Evolutionary conservation across 1,284 basidiomycete species (phyloP).

Genomic region (Xerocomus tenax): DNA sequence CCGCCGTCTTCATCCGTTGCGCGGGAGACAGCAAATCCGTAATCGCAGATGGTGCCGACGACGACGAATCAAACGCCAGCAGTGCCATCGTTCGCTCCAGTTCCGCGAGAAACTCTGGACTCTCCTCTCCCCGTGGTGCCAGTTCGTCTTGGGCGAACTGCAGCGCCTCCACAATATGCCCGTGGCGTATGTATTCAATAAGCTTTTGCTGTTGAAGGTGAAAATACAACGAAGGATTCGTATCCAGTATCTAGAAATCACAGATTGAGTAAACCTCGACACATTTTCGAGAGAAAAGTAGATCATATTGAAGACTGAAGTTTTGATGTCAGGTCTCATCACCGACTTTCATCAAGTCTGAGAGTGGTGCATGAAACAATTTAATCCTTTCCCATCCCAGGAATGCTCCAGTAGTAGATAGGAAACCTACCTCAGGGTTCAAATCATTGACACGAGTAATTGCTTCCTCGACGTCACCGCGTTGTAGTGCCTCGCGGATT

Average conservation of each 20-base stretch:
- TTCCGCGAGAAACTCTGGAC: conserved; percentile 85
- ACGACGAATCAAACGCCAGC: conserved; percentile 76
- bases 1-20: conserved; percentile 88
- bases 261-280: conserved; percentile 15
- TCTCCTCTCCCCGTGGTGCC: conserved; percentile 90
- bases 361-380: conserved; percentile 98
- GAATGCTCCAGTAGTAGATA: conserved; percentile 6
- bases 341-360: conserved; percentile 61
- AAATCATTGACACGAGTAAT: conserved; percentile 91
- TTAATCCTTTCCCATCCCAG: conserved; percentile 60
- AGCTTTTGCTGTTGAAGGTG: conserved; percentile 89
- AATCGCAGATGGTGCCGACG: conserved; percentile 57
- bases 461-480: conserved; percentile 90
- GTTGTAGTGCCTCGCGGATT: conserved; percentile 88
- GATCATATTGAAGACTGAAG: conserved; percentile 92
- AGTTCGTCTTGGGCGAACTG: conserved; percentile 89
- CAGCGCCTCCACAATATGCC: conserved; percentile 72
- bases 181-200: conserved; percentile 88
- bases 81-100: conserved; percentile 94
- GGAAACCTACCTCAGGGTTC: conserved; percentile 83
- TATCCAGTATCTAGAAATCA: conserved; percentile 78
- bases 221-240: conserved; percentile 84
- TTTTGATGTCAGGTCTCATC: conserved; percentile 69
- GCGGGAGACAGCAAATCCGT: conserved; percentile 74
- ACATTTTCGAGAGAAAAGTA: conserved; percentile 12